A percentile compares a stretch with the other conserved stretches of the same genome.
phyloP scores from a whole-genome alignment of 2,329 filamentous ascomycete species.

The Ascosphaera pollenicola region DNA sequence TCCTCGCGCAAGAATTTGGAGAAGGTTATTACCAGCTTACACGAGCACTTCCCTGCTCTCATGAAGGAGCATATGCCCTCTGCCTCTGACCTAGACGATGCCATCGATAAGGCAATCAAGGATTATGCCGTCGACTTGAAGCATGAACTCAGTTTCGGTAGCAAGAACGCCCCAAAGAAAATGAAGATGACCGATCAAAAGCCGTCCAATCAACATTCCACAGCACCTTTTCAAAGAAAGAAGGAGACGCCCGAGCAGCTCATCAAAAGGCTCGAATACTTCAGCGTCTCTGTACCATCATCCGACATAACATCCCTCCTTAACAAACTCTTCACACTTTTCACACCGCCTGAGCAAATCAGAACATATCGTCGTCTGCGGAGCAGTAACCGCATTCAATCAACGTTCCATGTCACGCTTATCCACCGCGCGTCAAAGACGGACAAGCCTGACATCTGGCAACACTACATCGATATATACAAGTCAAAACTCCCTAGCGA shows the following conservation, averaged over 20 bases:
- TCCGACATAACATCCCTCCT: slow-evolving; percentile 35
- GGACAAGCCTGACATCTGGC: slow-evolving; percentile 50
- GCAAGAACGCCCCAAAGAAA: slow-evolving; percentile 24
- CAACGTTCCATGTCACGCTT: slow-evolving; percentile 81
- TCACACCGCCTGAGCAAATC: slow-evolving; percentile 29
- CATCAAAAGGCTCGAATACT: slow-evolving; percentile 41
- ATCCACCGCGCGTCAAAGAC: slow-evolving; percentile 52
- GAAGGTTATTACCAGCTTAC: slow-evolving; percentile 47
- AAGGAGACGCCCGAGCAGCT: slow-evolving; percentile 14
- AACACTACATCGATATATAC: slow-evolving; percentile 43
- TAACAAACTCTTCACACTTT: slow-evolving; percentile 42
- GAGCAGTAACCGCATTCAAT: slow-evolving; percentile 51
- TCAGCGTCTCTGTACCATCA: slow-evolving; percentile 33
- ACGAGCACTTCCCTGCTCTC: slow-evolving; percentile 56
- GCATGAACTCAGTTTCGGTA: slow-evolving; percentile 46
- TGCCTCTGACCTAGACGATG: slow-evolving; percentile 52
- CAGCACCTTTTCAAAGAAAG: slow-evolving; percentile 5
- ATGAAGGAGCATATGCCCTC: slow-evolving; percentile 46
- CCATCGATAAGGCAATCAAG: slow-evolving; percentile 51
- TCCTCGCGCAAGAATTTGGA: slow-evolving; percentile 77
- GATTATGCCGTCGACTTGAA: slow-evolving; percentile 57
- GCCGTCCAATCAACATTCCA: slow-evolving; percentile 7
- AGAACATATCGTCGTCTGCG: slow-evolving; percentile 56
- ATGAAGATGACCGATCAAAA: slow-evolving; percentile 13
- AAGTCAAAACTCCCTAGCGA: slow-evolving; percentile 13